Evolutionary conservation across 495 filamentous ascomycete genomes (phyloP).

Genomic region (Aspergillus sclerotioniger): DNA sequence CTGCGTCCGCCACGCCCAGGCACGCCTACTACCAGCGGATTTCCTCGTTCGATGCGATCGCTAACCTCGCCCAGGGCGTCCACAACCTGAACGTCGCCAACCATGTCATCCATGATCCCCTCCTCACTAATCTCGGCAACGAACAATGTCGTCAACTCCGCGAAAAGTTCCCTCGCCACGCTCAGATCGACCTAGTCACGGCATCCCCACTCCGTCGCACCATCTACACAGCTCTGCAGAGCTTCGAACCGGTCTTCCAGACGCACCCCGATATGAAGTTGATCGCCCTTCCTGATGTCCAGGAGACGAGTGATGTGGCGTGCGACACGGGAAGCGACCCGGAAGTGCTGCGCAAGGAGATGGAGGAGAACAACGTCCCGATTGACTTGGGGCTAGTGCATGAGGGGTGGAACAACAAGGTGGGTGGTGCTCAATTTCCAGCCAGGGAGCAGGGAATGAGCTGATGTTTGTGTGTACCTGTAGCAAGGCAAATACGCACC

Average conservation of each 20-base stretch:
- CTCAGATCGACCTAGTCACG: constrained; percentile 66
- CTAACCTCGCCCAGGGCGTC: constrained; percentile 55
- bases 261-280: constrained; percentile 51
- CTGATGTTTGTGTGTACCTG: constrained; percentile 8
- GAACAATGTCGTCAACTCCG: constrained; percentile 68
- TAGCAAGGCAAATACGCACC: constrained; percentile 57
- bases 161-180: constrained; percentile 60
- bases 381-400: constrained; percentile 64
- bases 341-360: constrained; percentile 58
- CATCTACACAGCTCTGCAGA: constrained; percentile 72
- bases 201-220: constrained; percentile 84
- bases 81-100: constrained; percentile 79
- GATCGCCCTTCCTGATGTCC: constrained; percentile 72
- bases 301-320: constrained; percentile 73
- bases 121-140: constrained; percentile 73
- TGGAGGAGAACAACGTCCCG: constrained; percentile 48
- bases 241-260: constrained; percentile 58
- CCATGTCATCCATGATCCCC: constrained; percentile 71
- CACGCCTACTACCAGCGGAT: constrained; percentile 20
- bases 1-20: constrained; percentile 55
- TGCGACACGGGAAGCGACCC: constrained; percentile 74
- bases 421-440: constrained; percentile 9
- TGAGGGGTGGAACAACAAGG: constrained; percentile 72
- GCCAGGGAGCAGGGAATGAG: background rate
- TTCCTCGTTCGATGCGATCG: too few species aligned